These are phyloP conservation scores for Trametes elegans DNA, from an alignment of 768 basidiomycete species.

Conservation along the genomic window DNA sequence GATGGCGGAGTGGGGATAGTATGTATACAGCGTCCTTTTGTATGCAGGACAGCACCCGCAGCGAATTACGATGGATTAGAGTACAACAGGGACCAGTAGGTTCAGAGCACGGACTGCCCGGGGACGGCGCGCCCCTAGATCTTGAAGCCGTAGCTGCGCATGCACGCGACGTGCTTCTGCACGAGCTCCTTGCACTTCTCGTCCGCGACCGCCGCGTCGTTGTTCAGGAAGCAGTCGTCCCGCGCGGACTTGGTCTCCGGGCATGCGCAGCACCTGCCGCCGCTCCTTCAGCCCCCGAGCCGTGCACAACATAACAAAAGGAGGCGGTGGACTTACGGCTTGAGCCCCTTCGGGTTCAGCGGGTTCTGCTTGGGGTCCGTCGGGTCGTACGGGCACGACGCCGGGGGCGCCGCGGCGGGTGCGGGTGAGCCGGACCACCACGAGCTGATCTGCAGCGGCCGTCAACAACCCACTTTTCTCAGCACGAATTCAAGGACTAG, in stretches of 20 bases:
- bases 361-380: slow-evolving; percentile 83
- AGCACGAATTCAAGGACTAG: neutral
- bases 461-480: neutral
- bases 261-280: slow-evolving; percentile 88
- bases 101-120: neutral
- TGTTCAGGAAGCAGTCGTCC: slow-evolving; percentile 90
- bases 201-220: slow-evolving; percentile 59
- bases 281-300: neutral
- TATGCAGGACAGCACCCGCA: no score
- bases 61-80: slow-evolving; percentile 8
- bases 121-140: slow-evolving; percentile 46
- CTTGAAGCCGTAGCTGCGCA: slow-evolving; percentile 89
- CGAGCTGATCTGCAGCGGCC: slow-evolving; percentile 21
- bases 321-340: slow-evolving; percentile 63
- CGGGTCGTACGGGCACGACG: slow-evolving; percentile 50
- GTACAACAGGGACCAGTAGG: neutral
- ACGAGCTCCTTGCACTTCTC: slow-evolving; percentile 83
- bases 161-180: slow-evolving; percentile 82
- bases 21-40: no score
- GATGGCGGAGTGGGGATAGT: no score
- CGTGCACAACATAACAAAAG: neutral
- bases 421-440: slow-evolving; percentile 26
- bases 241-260: slow-evolving; percentile 89
- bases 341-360: slow-evolving; percentile 90
- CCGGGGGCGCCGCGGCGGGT: slow-evolving; percentile 21